Evolutionary conservation across 2,329 filamentous ascomycete genomes (phyloP).

Genomic region (Fusarium chuoi): DNA sequence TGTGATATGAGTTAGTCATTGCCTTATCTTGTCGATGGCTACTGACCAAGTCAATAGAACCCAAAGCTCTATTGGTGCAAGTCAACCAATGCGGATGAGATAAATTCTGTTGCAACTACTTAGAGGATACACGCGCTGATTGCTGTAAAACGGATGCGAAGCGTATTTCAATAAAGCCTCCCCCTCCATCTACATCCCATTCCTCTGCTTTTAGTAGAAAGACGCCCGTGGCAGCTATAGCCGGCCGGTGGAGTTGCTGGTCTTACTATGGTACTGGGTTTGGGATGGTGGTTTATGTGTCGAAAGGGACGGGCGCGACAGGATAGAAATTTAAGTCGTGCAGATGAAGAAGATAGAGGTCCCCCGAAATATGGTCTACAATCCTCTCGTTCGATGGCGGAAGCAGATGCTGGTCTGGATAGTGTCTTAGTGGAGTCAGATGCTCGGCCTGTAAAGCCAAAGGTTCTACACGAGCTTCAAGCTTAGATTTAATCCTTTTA

Average conservation of each 20-base stretch:
- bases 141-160: rapidly evolving
- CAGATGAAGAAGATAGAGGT: not conserved
- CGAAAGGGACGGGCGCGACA: not conserved
- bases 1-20: not conserved
- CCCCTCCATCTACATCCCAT: rapidly evolving
- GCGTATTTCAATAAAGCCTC: not conserved
- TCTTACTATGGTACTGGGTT: rapidly evolving
- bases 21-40: rapidly evolving
- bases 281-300: rapidly evolving
- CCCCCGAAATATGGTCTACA: rapidly evolving
- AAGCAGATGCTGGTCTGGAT: not conserved
- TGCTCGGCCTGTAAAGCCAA: not conserved
- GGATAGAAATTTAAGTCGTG: rapidly evolving
- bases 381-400: rapidly evolving
- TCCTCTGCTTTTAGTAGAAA: rapidly evolving
- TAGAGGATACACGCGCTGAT: rapidly evolving
- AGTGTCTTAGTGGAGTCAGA: not conserved
- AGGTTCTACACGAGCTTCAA: not conserved
- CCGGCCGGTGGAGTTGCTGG: not conserved
- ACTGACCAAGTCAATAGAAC: not conserved
- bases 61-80: not conserved
- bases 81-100: not conserved
- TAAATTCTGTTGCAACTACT: not conserved
- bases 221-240: not conserved
- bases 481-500: not conserved